A percentile compares a stretch with the other conserved stretches of the same genome.
Evolutionary conservation across 495 filamentous ascomycete species (phyloP).

Genomic region (Aspergillus funiculosus): DNA sequence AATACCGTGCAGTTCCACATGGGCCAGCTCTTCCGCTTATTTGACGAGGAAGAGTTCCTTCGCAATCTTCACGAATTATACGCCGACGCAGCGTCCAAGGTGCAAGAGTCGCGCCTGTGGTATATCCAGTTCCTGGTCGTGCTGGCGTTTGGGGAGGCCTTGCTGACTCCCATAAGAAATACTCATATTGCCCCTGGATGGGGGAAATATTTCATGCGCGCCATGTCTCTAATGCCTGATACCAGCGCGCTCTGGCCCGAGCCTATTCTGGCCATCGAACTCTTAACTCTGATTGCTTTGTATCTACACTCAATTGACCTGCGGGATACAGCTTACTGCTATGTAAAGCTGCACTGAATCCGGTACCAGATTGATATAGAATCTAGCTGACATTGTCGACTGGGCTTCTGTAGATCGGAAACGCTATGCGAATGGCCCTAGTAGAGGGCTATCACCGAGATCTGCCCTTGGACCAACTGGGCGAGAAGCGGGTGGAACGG

Average conservation of each 20-base stretch:
- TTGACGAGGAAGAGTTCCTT: conserved; percentile 32
- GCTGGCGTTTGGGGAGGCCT: conserved; percentile 37
- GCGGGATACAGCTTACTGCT: conserved; percentile 27
- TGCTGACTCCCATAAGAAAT: conserved; percentile 23
- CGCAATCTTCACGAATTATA: conserved; percentile 29
- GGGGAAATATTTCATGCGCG: conserved; percentile 32
- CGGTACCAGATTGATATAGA: background rate
- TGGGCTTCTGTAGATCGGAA: conserved; percentile 33
- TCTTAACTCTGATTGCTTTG: conserved; percentile 30
- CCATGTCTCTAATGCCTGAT: conserved; percentile 36
- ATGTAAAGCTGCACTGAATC: conserved; percentile 21
- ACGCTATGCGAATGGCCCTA: conserved; percentile 33
- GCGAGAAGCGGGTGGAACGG: conserved; percentile 24
- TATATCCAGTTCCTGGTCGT: conserved; percentile 36
- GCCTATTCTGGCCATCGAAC: conserved; percentile 29
- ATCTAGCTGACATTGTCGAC: too few species aligned
- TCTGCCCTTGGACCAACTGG: conserved; percentile 24
- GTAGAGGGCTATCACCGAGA: conserved; percentile 35
- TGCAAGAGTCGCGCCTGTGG: conserved; percentile 26
- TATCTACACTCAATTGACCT: conserved; percentile 36
- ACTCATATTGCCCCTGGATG: conserved; percentile 25
- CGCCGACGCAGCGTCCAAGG: conserved; percentile 12
- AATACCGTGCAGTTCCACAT: conserved; percentile 35
- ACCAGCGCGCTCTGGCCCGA: conserved; percentile 24
- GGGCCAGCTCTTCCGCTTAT: conserved; percentile 29